These are phyloP conservation scores for Suillus luteus DNA, from an alignment of 768 basidiomycete species.

Conservation along the genomic window DNA sequence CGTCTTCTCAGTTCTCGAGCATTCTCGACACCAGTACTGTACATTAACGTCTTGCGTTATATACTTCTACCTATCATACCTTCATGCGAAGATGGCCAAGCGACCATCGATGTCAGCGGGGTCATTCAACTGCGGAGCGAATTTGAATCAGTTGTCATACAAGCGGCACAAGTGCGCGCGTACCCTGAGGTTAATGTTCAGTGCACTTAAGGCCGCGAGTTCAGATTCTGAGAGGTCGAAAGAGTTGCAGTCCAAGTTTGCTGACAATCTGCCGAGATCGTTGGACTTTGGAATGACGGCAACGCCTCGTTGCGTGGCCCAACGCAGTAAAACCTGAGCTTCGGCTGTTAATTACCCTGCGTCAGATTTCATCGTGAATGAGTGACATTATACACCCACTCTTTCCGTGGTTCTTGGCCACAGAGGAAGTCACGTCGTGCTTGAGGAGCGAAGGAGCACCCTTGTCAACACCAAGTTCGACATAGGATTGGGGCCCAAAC, in stretches of 20 bases:
- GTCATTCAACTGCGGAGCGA: constrained; percentile 58
- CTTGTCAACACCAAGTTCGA: constrained; percentile 68
- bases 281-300: constrained; percentile 79
- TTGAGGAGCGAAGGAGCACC: constrained; percentile 52
- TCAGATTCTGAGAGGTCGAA: constrained; percentile 61
- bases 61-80: constrained; percentile 1
- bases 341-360: constrained; percentile 21
- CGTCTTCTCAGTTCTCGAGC: background rate
- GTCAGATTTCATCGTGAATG: background rate
- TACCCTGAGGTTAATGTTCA: constrained; percentile 69
- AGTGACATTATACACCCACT: constrained; percentile 37
- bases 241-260: constrained; percentile 48
- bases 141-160: constrained; percentile 10
- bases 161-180: constrained; percentile 24
- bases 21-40: background rate
- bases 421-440: constrained; percentile 44
- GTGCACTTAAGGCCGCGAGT: constrained; percentile 52
- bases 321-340: constrained; percentile 76
- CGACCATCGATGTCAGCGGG: constrained; percentile 67
- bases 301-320: constrained; percentile 75
- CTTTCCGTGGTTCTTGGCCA: constrained; percentile 54
- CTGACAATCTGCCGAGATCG: constrained; percentile 37
- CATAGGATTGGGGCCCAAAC: constrained; percentile 54
- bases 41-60: constrained; percentile 7
- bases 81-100: constrained; percentile 70